A percentile compares a stretch with the other conserved stretches of the same genome.
phyloP scores from a whole-genome alignment of 768 basidiomycete genomes.

The Boletus sp. region DNA sequence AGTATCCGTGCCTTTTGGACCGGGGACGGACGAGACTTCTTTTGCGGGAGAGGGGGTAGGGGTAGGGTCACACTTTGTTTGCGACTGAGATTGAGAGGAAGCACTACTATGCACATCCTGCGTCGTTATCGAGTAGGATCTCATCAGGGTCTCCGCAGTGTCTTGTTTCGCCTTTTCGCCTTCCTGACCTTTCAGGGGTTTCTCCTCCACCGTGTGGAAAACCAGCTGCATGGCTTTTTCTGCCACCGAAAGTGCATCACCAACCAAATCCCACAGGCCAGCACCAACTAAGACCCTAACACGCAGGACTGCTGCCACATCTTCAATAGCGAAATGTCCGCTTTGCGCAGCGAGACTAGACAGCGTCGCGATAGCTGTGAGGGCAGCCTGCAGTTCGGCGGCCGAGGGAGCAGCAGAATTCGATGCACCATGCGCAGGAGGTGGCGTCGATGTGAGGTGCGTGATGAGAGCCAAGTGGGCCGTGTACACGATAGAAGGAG shows the following conservation, averaged over 20 bases:
- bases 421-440: not conserved
- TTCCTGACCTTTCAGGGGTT: not conserved
- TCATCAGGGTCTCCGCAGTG: constrained; percentile 13
- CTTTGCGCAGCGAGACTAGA: constrained; percentile 30
- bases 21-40: not conserved
- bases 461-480: constrained; percentile 56
- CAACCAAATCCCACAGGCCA: constrained; percentile 52
- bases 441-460: constrained; percentile 32
- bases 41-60: constrained; percentile 1
- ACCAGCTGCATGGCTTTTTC: constrained; percentile 50
- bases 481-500: constrained; percentile 51
- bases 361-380: constrained; percentile 33
- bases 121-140: constrained; percentile 29
- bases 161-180: constrained; percentile 12
- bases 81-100: constrained; percentile 23
- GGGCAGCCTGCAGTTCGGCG: constrained; percentile 29
- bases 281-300: constrained; percentile 54
- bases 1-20: constrained; percentile 25
- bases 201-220: constrained; percentile 17
- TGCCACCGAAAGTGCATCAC: constrained; percentile 43
- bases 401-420: constrained; percentile 1
- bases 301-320: constrained; percentile 53
- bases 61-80: constrained; percentile 1
- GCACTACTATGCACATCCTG: constrained; percentile 27
- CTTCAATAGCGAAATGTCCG: constrained; percentile 41